These are phyloP conservation scores for Tetrahymena borealis DNA, from an alignment of 73 alveolate genomes.

Conservation along the genomic window DNA sequence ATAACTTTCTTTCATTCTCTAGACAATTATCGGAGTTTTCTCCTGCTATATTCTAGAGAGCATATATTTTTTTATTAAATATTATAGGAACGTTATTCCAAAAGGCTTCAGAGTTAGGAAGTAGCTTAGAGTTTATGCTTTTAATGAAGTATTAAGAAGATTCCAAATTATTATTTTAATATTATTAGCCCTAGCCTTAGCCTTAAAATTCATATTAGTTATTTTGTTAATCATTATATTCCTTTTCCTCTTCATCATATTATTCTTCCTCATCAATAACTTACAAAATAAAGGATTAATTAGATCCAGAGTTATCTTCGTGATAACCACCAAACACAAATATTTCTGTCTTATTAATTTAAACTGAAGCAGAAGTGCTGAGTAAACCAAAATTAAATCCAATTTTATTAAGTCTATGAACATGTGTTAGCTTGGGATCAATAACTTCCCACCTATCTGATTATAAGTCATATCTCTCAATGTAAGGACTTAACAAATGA, in stretches of 20 bases:
- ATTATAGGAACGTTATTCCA: not conserved
- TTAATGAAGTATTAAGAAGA: not conserved
- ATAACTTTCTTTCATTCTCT: not conserved
- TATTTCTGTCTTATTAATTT: constrained; percentile 18
- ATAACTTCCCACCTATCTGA: constrained; percentile 13
- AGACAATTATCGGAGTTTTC: not conserved
- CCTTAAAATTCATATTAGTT: not conserved
- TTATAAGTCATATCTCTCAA: constrained; percentile 27
- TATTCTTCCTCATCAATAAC: not conserved
- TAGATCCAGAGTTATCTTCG: constrained; percentile 7
- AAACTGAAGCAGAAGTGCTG: constrained; percentile 2
- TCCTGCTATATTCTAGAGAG: not conserved
- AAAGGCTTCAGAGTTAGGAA: not conserved
- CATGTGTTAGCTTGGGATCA: not conserved
- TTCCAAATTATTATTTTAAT: not conserved
- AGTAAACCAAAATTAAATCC: not conserved
- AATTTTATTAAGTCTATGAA: not conserved
- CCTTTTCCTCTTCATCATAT: not conserved
- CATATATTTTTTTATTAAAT: not conserved
- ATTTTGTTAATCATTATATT: not conserved
- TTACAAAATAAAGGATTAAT: constrained; percentile 5
- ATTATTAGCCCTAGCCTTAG: not conserved
- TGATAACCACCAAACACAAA: constrained; percentile 46
- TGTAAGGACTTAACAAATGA: not conserved
- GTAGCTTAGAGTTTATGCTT: not conserved